These are phyloP conservation scores for Arctostaphylos glauca DNA, from an alignment of 148 eudicot species.

Conservation along the genomic window DNA sequence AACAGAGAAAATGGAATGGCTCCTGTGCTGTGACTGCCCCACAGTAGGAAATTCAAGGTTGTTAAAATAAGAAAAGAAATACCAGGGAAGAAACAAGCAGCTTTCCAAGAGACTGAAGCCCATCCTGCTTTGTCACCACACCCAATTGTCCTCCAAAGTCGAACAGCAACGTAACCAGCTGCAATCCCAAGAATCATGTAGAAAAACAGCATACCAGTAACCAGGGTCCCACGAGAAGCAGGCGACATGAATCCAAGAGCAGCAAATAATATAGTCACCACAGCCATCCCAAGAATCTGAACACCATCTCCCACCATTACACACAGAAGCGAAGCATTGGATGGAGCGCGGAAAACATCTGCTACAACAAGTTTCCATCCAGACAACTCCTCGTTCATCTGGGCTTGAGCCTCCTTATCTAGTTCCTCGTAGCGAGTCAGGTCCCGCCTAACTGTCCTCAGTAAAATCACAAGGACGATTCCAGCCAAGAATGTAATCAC, in stretches of 20 bases:
- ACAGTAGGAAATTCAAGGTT: conserved; percentile 58
- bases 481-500: conserved; percentile 89
- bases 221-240: conserved; percentile 71
- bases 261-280: conserved; percentile 61
- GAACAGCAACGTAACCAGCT: conserved; percentile 78
- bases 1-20: conserved; percentile 73
- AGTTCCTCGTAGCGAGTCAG: conserved; percentile 81
- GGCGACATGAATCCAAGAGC: conserved; percentile 86
- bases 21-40: conserved; percentile 82
- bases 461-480: conserved; percentile 75
- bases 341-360: conserved; percentile 77
- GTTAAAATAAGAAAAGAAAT: conserved; percentile 56
- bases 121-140: conserved; percentile 67
- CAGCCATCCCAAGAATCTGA: conserved; percentile 84
- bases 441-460: conserved; percentile 77
- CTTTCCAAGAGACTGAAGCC: conserved; percentile 70
- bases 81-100: conserved; percentile 85
- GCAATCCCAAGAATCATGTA: conserved; percentile 71
- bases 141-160: conserved; percentile 71
- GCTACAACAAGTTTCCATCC: conserved; percentile 90
- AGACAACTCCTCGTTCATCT: conserved; percentile 81
- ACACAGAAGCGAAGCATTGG: conserved; percentile 58
- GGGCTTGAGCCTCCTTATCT: conserved; percentile 86
- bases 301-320: conserved; percentile 89
- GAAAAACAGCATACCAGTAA: conserved; percentile 78